Conservation (phyloP, 208 protist genomes). For the Borovskyia barvae region DNA sequence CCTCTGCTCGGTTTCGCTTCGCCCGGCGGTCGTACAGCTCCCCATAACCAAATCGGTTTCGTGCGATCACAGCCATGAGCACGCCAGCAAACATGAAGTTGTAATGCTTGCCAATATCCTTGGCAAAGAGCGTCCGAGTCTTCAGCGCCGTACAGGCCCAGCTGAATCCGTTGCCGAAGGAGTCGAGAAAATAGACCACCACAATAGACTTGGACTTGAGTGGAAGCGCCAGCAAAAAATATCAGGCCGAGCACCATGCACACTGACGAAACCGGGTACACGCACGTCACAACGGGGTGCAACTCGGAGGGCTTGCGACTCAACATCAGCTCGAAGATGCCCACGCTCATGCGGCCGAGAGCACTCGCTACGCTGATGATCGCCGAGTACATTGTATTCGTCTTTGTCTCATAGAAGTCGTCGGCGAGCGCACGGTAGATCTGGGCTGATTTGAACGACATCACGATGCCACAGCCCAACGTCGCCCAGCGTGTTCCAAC, state of each 20-base stretch:
- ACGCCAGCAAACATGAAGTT: slow-evolving; percentile 63
- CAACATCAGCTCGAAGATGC: slow-evolving; percentile 42
- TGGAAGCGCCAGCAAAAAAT: slow-evolving; percentile 42
- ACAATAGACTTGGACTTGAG: slow-evolving; percentile 41
- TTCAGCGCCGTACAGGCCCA: slow-evolving; percentile 53
- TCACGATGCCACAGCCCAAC: slow-evolving; percentile 63
- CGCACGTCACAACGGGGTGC: slow-evolving; percentile 35
- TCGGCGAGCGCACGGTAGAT: slow-evolving; percentile 53
- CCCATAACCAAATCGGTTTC: slow-evolving; percentile 68
- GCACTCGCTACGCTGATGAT: slow-evolving; percentile 69
- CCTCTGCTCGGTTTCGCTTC: slow-evolving; percentile 23
- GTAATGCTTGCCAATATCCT: slow-evolving; percentile 77
- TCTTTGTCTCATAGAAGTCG: slow-evolving; percentile 26
- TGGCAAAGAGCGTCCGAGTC: slow-evolving; percentile 44
- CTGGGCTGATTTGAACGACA: slow-evolving; percentile 64
- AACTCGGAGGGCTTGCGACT: slow-evolving; percentile 21
- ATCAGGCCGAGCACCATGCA: slow-evolving; percentile 38
- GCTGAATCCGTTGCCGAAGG: slow-evolving; percentile 60
- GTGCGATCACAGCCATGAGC: slow-evolving; percentile 48
- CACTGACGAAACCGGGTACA: slow-evolving; percentile 33
- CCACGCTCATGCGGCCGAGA: slow-evolving; percentile 52
- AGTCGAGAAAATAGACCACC: slow-evolving; percentile 52
- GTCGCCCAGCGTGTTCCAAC: slow-evolving; percentile 55
- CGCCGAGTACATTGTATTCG: slow-evolving; percentile 46
- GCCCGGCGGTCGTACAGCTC: slow-evolving; percentile 56